phyloP scores from a whole-genome alignment of 306 rosid species.

The Echinosophora koreensis region DNA sequence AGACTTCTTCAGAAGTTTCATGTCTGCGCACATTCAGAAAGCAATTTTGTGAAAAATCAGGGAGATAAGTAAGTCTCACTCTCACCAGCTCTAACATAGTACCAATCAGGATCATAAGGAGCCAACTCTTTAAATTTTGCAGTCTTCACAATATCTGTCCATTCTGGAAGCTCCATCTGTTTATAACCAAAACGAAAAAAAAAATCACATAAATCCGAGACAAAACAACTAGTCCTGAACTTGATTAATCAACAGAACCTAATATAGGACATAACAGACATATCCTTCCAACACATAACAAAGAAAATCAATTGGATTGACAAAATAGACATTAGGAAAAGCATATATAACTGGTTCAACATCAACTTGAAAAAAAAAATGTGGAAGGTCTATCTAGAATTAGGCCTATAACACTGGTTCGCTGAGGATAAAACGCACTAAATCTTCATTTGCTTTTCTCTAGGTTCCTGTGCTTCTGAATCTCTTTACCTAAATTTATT shows the following conservation, averaged over 20 bases:
- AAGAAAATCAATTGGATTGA: background rate
- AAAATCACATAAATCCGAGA: no score
- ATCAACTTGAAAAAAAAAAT: background rate
- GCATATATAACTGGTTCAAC: background rate
- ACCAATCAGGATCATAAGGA: constrained; percentile 83
- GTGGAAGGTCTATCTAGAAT: no score
- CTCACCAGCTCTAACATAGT: constrained; percentile 67
- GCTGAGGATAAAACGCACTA: background rate
- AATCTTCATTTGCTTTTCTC: background rate
- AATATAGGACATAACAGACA: background rate
- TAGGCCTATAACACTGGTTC: background rate
- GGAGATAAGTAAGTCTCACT: background rate
- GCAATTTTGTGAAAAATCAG: background rate
- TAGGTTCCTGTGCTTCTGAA: background rate
- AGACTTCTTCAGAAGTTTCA: background rate
- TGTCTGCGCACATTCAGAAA: background rate
- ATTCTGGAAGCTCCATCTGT: constrained; percentile 77
- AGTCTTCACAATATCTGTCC: constrained; percentile 78
- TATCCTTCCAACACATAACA: background rate
- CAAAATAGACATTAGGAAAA: background rate
- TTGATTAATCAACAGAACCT: background rate
- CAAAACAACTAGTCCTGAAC: no score
- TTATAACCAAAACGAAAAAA: background rate
- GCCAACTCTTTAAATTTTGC: constrained; percentile 74
- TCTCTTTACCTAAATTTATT: background rate